Conservation (phyloP, 306 rosid species). For the Spatholobus suberectus region DNA sequence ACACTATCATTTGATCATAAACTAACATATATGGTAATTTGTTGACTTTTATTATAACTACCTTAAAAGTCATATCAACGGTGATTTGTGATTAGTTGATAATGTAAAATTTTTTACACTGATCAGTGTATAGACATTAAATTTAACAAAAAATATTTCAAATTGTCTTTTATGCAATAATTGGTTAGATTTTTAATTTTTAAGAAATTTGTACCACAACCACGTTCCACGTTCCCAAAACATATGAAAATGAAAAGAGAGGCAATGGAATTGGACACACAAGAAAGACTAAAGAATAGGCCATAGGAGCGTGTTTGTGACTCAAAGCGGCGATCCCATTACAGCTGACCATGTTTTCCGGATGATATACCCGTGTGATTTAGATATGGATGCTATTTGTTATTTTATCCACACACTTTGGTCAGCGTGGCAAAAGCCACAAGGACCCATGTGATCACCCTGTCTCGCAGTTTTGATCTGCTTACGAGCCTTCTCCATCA, state of each 20-base stretch:
- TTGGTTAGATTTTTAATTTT: not conserved
- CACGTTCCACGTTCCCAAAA: conserved; percentile 23
- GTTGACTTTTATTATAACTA: too few species aligned
- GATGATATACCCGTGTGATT: conserved; percentile 31
- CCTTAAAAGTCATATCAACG: too few species aligned
- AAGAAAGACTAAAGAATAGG: not conserved
- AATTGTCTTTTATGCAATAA: not conserved
- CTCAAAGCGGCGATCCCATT: conserved; percentile 47
- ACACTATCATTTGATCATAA: too few species aligned
- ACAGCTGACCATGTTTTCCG: conserved; percentile 50
- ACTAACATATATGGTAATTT: too few species aligned
- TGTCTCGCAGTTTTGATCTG: conserved; percentile 36
- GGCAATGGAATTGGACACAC: not conserved
- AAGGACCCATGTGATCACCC: conserved; percentile 32
- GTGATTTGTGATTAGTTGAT: too few species aligned
- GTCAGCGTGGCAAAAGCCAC: conserved; percentile 26
- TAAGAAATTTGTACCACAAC: not conserved
- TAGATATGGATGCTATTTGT: conserved; percentile 7
- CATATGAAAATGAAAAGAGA: not conserved
- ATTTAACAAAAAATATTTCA: not conserved
- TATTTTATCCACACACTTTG: not conserved
- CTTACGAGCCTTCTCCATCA: conserved; percentile 1
- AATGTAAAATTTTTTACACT: too few species aligned
- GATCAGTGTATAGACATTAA: too few species aligned
- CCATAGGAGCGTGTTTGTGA: not conserved